Conservation (phyloP, 495 filamentous ascomycete genomes). For the Aspergillus ellipticus region DNA sequence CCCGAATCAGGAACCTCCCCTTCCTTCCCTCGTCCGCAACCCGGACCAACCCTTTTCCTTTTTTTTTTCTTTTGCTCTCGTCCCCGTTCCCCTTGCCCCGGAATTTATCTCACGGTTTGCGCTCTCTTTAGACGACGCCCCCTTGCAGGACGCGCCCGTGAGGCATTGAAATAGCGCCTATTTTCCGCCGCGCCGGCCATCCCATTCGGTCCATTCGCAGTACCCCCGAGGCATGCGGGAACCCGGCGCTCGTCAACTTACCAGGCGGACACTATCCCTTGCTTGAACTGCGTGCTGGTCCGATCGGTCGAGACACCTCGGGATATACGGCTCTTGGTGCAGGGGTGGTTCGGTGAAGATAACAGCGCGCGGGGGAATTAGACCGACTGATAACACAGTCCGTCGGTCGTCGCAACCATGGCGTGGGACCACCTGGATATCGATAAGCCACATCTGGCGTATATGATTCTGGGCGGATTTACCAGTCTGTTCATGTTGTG, state of each 20-base stretch:
- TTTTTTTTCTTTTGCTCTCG: background rate
- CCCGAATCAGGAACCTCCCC: background rate
- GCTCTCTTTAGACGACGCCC: background rate
- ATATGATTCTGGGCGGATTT: conserved; percentile 97
- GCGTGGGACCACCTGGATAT: conserved; percentile 89
- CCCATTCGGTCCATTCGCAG: conserved; percentile 1
- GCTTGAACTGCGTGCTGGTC: conserved; percentile 2
- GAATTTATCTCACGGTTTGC: background rate
- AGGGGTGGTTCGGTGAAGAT: background rate
- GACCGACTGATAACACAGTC: background rate
- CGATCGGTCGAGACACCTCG: conserved; percentile 3
- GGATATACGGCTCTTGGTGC: background rate
- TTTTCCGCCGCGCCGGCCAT: conserved; percentile 5
- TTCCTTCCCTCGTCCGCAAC: background rate
- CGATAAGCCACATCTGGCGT: conserved; percentile 95
- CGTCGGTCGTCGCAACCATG: conserved; percentile 52
- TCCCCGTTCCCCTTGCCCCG: background rate
- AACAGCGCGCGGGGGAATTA: background rate
- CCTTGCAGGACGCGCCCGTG: conserved; percentile 5
- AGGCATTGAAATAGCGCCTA: background rate
- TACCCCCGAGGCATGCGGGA: conserved; percentile 12
- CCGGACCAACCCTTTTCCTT: conserved; percentile 4
- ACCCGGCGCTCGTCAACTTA: conserved; percentile 2
- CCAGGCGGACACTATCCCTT: conserved; percentile 1
- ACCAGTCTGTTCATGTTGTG: conserved; percentile 98